Percentiles rank a stretch among this genome's conserved stretches.
Evolutionary conservation across 208 protist genomes (phyloP).

Genomic region (Balamuthia mandrillaris): DNA sequence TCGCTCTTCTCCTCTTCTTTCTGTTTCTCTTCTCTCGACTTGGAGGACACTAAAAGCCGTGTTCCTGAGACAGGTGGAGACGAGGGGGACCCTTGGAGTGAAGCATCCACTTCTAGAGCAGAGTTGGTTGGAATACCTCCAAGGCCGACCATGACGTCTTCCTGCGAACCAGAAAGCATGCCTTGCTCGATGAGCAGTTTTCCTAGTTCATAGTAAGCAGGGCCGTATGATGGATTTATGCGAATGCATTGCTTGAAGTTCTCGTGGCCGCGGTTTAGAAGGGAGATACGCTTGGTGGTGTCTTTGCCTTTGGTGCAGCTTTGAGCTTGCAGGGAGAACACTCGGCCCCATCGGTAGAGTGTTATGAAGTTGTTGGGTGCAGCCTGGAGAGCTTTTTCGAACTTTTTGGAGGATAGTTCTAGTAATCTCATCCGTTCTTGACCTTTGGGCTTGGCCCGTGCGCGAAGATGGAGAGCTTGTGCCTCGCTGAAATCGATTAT

Average conservation of each 20-base stretch:
- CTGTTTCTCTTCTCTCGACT: too few species aligned
- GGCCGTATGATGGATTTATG: not conserved
- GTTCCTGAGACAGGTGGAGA: too few species aligned
- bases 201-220: constrained; percentile 22
- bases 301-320: not conserved
- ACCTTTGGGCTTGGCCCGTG: constrained; percentile 19
- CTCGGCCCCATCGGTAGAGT: constrained; percentile 25
- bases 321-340: constrained; percentile 2
- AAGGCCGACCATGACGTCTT: too few species aligned
- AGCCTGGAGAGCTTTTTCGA: constrained; percentile 24
- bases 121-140: too few species aligned
- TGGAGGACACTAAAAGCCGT: too few species aligned
- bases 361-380: constrained; percentile 39
- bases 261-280: not conserved
- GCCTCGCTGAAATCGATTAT: constrained; percentile 34
- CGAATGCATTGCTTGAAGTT: not conserved
- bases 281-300: not conserved
- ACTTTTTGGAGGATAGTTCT: constrained; percentile 27
- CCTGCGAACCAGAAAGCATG: too few species aligned
- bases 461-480: constrained; percentile 11
- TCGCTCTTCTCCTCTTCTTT: too few species aligned
- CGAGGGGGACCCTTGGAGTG: too few species aligned
- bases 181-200: too few species aligned
- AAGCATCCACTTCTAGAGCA: too few species aligned
- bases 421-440: not conserved